These are phyloP conservation scores for Colletotrichum camelliae DNA, from an alignment of 2,329 filamentous ascomycete genomes.

Conservation along the genomic window DNA sequence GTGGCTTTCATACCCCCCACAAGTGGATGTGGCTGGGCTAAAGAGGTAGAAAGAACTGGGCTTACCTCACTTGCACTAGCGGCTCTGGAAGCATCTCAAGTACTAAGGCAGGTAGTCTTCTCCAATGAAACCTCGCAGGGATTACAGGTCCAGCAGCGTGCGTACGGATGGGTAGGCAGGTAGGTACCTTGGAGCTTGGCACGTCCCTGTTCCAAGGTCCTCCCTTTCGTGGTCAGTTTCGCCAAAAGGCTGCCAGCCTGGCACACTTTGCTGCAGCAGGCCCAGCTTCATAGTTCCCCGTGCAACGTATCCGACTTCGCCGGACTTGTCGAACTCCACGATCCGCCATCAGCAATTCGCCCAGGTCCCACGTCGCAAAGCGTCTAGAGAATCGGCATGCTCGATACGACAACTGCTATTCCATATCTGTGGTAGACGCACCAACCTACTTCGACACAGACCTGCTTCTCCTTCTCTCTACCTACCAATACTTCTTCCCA, in stretches of 20 bases:
- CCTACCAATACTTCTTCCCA: background rate
- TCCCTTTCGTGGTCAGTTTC: conserved; percentile 12
- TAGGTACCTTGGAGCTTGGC: conserved; percentile 16
- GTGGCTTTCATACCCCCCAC: too few relatives aligned
- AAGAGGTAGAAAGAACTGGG: too few relatives aligned
- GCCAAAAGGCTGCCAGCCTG: conserved; percentile 18
- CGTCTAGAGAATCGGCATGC: conserved; percentile 2
- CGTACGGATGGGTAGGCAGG: background rate
- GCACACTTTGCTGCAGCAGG: conserved; percentile 3
- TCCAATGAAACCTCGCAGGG: background rate
- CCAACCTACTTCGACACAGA: background rate
- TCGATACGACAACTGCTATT: background rate
- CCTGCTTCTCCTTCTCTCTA: background rate
- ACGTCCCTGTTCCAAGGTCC: background rate
- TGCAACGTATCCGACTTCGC: conserved; percentile 15
- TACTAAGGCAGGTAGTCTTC: background rate
- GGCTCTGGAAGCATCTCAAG: background rate
- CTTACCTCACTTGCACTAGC: background rate
- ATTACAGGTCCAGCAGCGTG: background rate
- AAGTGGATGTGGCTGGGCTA: too few relatives aligned
- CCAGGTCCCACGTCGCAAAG: background rate
- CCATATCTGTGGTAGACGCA: conserved; percentile 3
- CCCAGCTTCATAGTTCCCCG: background rate
- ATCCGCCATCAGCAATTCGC: background rate
- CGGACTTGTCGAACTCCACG: background rate